phyloP scores from a whole-genome alignment of 2,329 filamentous ascomycete genomes.

The Emydomyces testavorans region DNA sequence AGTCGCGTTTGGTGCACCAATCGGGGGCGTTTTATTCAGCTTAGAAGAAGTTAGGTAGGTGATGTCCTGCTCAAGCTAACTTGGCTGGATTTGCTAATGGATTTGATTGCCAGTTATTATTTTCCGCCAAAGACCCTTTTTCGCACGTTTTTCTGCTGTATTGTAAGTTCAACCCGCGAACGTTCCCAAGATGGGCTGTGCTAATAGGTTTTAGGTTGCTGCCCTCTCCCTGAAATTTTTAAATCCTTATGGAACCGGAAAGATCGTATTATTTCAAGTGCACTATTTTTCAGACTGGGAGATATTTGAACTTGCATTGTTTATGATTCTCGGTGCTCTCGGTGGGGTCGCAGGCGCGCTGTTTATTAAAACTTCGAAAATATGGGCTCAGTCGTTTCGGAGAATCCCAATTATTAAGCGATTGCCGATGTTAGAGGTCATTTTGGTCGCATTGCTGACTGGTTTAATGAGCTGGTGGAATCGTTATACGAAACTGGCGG shows the following conservation, averaged over 20 bases:
- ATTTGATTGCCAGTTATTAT: constrained; percentile 55
- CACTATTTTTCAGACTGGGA: constrained; percentile 85
- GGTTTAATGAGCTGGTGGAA: constrained; percentile 90
- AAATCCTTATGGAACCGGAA: constrained; percentile 89
- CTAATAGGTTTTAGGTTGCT: constrained; percentile 39
- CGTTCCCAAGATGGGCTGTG: not conserved
- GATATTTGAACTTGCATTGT: constrained; percentile 77
- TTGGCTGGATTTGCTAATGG: constrained; percentile 4
- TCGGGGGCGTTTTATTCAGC: constrained; percentile 89
- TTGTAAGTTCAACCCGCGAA: constrained; percentile 40
- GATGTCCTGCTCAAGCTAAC: not conserved
- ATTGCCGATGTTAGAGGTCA: constrained; percentile 74
- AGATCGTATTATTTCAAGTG: constrained; percentile 94
- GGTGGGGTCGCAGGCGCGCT: constrained; percentile 77
- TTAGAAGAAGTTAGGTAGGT: constrained; percentile 68
- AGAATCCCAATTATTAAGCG: constrained; percentile 68
- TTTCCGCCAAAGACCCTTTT: constrained; percentile 97
- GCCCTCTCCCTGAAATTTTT: constrained; percentile 87
- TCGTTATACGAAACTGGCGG: constrained; percentile 71
- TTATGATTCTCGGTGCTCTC: constrained; percentile 73
- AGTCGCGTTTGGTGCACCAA: constrained; percentile 84
- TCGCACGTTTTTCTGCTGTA: constrained; percentile 96
- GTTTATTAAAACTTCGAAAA: constrained; percentile 89
- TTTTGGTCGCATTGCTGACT: constrained; percentile 74
- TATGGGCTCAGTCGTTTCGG: constrained; percentile 84